Base-by-base conservation (phyloP, 2,329 filamentous ascomycete species). In the Cordyceps fumosorosea region DNA sequence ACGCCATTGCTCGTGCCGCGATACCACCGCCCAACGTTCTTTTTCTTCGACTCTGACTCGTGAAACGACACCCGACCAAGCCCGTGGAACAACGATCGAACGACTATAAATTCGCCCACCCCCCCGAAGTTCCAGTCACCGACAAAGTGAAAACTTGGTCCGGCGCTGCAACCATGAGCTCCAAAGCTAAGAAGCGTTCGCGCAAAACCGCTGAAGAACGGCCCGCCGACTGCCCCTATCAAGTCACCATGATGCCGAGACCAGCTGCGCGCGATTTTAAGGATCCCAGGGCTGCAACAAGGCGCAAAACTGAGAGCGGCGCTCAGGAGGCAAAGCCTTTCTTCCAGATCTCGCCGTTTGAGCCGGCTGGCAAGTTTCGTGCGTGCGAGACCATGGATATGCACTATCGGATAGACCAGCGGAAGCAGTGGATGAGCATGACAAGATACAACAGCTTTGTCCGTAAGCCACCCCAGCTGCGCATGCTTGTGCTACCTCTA, bases 361-460 rank as follows among this genome's bases (percentile, higher is more conserved):
- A 78, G 56, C 82, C 82, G 12, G 73, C 74, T 42, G 83, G 83
- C 69, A 80, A 77, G 66, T 84, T 85, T 73, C 83, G 80, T 67
- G 78, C 77, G 0, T 73, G 79, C 67, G 78, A 81, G 64, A 81
- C 76, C 32, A 78, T 85, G 80, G 81, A 84, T 64, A 72, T 84
- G 12, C 76, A 81, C 67, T 85, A 84, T 65, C 75, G 77, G 26
- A 79, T 85, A 37, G 77, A 80, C 59, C 82, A 82, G 4, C 74
- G 76, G 29, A 78, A 80, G 70, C 75, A 76, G 67, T 85, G 83
- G 83, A 74, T 77, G 29, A 80, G 83, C 56, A 85, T 85, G 82
- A 84, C 82, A 63, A 75, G 81, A 58, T 85, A 85, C 69, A 85
- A 84, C 64, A 85, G 83, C 70, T 85, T 85, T 64, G 81, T 85